Conservation (phyloP, 2,329 filamentous ascomycete species). For the Akanthomyces muscarius region DNA sequence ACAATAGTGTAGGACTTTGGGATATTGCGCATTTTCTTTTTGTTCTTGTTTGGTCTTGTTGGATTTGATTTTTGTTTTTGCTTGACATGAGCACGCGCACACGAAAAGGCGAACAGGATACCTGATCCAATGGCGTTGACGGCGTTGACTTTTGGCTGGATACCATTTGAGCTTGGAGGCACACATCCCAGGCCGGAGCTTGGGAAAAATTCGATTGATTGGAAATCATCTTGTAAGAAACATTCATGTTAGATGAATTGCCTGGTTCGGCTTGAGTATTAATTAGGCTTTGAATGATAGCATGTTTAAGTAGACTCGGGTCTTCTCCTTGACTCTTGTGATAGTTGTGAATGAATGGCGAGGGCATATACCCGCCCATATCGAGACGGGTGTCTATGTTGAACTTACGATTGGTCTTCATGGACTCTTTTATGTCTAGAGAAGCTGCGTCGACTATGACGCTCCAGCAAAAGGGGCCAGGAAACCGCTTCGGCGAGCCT, state of each 20-base stretch:
- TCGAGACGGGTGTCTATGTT: no score
- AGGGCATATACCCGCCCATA: no score
- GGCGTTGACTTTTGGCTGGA: conserved; percentile 14
- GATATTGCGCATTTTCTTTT: conserved; percentile 4
- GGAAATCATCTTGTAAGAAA: conserved; percentile 4
- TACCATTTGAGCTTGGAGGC: conserved; percentile 9
- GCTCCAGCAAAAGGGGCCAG: no score
- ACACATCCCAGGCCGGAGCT: not conserved
- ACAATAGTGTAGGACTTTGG: not conserved
- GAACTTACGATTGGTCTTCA: no score
- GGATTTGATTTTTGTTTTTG: not conserved
- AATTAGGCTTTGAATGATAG: conserved; percentile 15
- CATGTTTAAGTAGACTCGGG: conserved; percentile 1
- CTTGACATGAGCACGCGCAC: not conserved
- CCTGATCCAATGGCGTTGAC: conserved; percentile 12
- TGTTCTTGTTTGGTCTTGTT: not conserved
- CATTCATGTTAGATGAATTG: conserved; percentile 17
- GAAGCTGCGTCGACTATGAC: no score
- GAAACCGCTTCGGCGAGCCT: no score
- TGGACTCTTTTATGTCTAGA: no score
- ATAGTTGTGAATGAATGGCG: no score
- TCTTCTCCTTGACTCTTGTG: no score
- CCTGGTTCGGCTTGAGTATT: conserved; percentile 11
- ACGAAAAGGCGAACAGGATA: conserved; percentile 3
- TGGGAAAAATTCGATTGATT: not conserved